Evolutionary conservation across 257 asterid species (phyloP), one percentile per base, ranked within the genome.

Genomic region (Phtheirospermum japonicum): DNA sequence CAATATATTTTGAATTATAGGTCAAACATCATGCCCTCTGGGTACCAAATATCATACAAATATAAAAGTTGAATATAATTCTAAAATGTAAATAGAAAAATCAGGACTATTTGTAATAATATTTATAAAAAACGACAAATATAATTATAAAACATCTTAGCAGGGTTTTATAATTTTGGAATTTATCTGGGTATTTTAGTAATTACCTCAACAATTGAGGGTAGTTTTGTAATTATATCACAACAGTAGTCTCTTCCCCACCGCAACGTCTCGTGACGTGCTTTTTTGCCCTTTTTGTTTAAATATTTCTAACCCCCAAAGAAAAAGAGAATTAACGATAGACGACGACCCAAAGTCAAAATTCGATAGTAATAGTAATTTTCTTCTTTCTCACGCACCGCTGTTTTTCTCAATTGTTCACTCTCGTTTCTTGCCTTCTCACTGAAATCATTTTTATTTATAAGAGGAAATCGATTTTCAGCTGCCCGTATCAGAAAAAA

Each of bases 321-420:
- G 4, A 57, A 39, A 57, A 39, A 5, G 11, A 17, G 48, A 46
- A 40, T 52, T 16, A 5, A 32, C 50, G 11, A 18, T 50, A 19
- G 31, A 23, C 28, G 28, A 23, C 2, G 28, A 50, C 32, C 56
- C 57, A 18, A 59, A 61, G 74, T 67, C 74, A 68, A 68, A 62
- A 45, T 63, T 46, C 63, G 53, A 33, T 50, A 13, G 61, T 42
- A 49, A 42, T 57, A 17, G 62, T 53, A 49, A 36, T 28, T 20
- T 33, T 19, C 7, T 50, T 9, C 31, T 56, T 54, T 4, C 61
- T 30, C 68, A 42, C 28, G 11, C 49, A 23, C 54, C 64, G 43
- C 60, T 66, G 45, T 57, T 11, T 32, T 34, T 36, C 3, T 46
- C 30, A 23, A 23, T 23, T 52, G 31, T 1, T 7, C 49, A 33